Percentiles rank a stretch among this genome's conserved stretches.
Conservation (phyloP, 257 asterid species). For the Orobanche coerulescens region DNA sequence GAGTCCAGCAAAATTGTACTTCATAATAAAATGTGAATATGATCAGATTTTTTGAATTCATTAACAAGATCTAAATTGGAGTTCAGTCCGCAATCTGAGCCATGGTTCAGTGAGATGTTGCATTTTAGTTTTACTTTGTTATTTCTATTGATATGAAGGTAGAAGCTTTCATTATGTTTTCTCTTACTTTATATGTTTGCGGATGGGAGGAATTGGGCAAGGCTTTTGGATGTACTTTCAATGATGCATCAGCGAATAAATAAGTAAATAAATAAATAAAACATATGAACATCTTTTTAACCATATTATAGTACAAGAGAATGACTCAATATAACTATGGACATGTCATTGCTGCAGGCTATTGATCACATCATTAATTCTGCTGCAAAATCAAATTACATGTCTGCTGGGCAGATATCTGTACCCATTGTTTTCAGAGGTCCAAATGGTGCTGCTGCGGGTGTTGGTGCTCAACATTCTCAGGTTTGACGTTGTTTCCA, state of each 20-base stretch:
- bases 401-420: slow-evolving; percentile 71
- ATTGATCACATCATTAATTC: slow-evolving; percentile 78
- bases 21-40: neutral
- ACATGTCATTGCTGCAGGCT: slow-evolving; percentile 41
- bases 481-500: slow-evolving; percentile 40
- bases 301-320: neutral
- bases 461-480: slow-evolving; percentile 84
- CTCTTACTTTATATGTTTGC: neutral
- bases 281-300: neutral
- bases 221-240: neutral
- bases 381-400: slow-evolving; percentile 77
- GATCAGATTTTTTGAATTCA: neutral
- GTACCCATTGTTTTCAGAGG: slow-evolving; percentile 84
- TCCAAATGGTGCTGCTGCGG: slow-evolving; percentile 93
- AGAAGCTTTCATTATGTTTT: neutral
- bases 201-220: neutral
- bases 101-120: slow-evolving; percentile 3
- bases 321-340: neutral
- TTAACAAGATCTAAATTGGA: neutral
- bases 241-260: no score
- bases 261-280: no score
- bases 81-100: neutral
- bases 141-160: neutral
- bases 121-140: slow-evolving; percentile 10
- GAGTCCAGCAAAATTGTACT: neutral